Conservation (phyloP, 176 grass and related monocot genomes). For the Oryza longistaminata region DNA sequence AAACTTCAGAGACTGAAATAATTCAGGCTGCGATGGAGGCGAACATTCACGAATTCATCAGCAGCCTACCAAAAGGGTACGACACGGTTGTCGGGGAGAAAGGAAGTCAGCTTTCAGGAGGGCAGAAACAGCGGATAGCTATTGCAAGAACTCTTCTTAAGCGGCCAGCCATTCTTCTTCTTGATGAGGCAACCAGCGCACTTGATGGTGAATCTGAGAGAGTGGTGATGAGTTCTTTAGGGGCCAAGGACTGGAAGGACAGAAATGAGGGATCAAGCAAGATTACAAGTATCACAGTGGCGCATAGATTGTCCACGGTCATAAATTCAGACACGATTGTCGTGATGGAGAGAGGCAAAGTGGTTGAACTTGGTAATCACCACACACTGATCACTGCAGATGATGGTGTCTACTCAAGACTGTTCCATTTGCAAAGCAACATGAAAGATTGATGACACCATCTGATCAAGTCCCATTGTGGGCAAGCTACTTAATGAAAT, state of each 20-base stretch:
- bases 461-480: not conserved
- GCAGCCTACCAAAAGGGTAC: conserved; percentile 50
- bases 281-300: conserved; percentile 50
- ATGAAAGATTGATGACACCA: conserved; percentile 37
- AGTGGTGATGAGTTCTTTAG: conserved; percentile 42
- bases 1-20: conserved; percentile 47
- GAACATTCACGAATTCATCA: conserved; percentile 57
- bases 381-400: conserved; percentile 26
- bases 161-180: conserved; percentile 45
- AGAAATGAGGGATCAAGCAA: not conserved
- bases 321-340: conserved; percentile 41
- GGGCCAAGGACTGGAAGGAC: conserved; percentile 23
- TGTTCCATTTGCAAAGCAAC: conserved; percentile 51
- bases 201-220: conserved; percentile 51
- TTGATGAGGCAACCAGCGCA: conserved; percentile 62
- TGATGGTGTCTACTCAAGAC: conserved; percentile 41
- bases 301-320: conserved; percentile 52
- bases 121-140: conserved; percentile 55
- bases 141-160: conserved; percentile 52
- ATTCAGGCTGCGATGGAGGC: conserved; percentile 45
- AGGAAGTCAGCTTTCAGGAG: conserved; percentile 51
- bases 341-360: conserved; percentile 55
- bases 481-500: no score
- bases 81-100: conserved; percentile 49
- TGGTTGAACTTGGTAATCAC: conserved; percentile 43